Evolutionary conservation across 2,329 filamentous ascomycete species (phyloP).

Genomic region (Macrophomina pseudophaseolina): DNA sequence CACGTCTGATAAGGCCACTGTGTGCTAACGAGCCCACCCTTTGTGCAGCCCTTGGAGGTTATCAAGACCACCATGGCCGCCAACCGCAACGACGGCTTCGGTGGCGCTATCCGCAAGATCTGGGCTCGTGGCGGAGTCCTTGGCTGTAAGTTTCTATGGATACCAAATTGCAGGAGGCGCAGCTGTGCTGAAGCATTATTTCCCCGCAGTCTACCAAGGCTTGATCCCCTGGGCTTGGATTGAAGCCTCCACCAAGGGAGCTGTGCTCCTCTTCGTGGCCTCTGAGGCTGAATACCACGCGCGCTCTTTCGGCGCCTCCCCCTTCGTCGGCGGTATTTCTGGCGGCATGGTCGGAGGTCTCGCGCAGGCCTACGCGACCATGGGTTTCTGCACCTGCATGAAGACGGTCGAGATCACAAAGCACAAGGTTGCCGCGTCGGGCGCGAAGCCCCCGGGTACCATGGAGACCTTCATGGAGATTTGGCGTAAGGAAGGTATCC

Average conservation of each 20-base stretch:
- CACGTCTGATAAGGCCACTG: neutral
- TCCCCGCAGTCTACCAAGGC: slow-evolving; percentile 87
- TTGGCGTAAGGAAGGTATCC: slow-evolving; percentile 91
- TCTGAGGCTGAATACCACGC: slow-evolving; percentile 97
- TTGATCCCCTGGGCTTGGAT: slow-evolving; percentile 99
- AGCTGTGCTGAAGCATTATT: slow-evolving; percentile 8
- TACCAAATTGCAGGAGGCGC: neutral
- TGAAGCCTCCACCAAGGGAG: slow-evolving; percentile 98
- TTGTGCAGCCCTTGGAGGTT: slow-evolving; percentile 86
- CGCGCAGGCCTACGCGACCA: slow-evolving; percentile 97
- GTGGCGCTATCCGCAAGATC: slow-evolving; percentile 79
- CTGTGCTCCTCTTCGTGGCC: slow-evolving; percentile 97
- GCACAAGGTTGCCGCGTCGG: slow-evolving; percentile 86
- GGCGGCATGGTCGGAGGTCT: slow-evolving; percentile 95
- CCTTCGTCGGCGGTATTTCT: slow-evolving; percentile 86
- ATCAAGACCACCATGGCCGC: slow-evolving; percentile 99
- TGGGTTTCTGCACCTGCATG: slow-evolving; percentile 99
- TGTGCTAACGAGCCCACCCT: slow-evolving; percentile 48
- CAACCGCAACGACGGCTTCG: slow-evolving; percentile 88
- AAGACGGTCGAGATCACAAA: slow-evolving; percentile 99
- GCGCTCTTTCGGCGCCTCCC: slow-evolving; percentile 77
- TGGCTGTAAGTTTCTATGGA: slow-evolving; percentile 75
- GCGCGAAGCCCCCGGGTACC: slow-evolving; percentile 85
- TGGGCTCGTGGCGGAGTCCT: slow-evolving; percentile 92
- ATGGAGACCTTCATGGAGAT: slow-evolving; percentile 97